Evolutionary conservation across 2,329 filamentous ascomycete genomes (phyloP), one percentile per base, ranked within the genome.

Genomic region (Leptographium radiaticola): DNA sequence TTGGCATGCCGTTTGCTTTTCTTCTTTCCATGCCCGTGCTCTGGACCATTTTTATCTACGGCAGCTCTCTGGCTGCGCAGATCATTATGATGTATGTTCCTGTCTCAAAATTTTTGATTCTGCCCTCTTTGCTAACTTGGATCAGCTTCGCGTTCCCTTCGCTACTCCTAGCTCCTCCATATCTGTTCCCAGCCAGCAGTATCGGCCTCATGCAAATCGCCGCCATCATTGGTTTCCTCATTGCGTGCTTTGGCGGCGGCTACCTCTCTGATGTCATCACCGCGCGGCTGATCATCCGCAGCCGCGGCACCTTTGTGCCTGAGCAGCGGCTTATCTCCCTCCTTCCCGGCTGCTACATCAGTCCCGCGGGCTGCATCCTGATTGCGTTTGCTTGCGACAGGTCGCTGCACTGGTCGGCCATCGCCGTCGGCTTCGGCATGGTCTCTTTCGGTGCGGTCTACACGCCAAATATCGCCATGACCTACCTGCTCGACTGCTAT

Each of bases 401-500:
- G 16, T 12, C 25, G 25, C 44, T 54, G 42, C 53, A 54, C 43
- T 54, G 53, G 53, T 43, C 48, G 8, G 53, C 49, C 20, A 33
- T 45, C 33, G 49, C 34, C 18, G 42, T 47, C 12, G 47, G 20
- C 48, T 54, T 50, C 36, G 53, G 48, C 9, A 33, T 54, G 15
- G 36, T 54, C 42, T 38, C 20, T 31, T 33, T 54, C 30, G 53
- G 53, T 20, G 33, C 49, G 11, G 34, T 47, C 20, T 42, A n/a
- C 13, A 31, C 36, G 3, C 46, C 53, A 12, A 51, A 30, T 36
- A 54, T 54, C 9, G 47, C 53, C 47, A 51, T 54, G 53, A 51
- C 42, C 42, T 54, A 54, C 33, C 42, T 54, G 39, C 34, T 30
- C 10, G 53, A 54, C 36, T 50, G 53, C 53, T 54, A 54, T 30